phyloP scores from a whole-genome alignment of 2,329 filamentous ascomycete species.

The Rutstroemia sp. region DNA sequence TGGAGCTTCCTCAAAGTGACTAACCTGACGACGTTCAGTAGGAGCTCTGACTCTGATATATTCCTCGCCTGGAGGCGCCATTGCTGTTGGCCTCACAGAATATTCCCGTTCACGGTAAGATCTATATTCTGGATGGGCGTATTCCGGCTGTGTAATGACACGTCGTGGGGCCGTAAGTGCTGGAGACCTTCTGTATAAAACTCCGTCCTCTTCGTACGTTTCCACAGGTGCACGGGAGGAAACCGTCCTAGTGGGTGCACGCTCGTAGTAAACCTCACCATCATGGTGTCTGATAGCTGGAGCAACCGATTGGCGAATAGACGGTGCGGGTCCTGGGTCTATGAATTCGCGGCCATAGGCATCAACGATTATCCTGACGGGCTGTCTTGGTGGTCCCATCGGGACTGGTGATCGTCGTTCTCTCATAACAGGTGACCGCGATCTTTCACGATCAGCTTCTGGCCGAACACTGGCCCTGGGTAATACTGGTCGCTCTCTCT shows the following conservation, averaged over 20 bases:
- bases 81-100: constrained; percentile 38
- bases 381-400: constrained; percentile 41
- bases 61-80: constrained; percentile 23
- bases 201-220: constrained; percentile 25
- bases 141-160: constrained; percentile 57
- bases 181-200: constrained; percentile 44
- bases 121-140: constrained; percentile 39
- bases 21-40: constrained; percentile 22
- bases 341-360: constrained; percentile 77
- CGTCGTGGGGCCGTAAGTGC: constrained; percentile 43
- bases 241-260: constrained; percentile 30
- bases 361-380: constrained; percentile 69
- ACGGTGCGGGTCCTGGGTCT: constrained; percentile 41
- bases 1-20: constrained; percentile 39
- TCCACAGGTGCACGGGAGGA: constrained; percentile 23
- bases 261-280: constrained; percentile 61
- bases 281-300: constrained; percentile 34
- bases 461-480: constrained; percentile 43
- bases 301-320: constrained; percentile 46
- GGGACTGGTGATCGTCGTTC: constrained; percentile 37
- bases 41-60: constrained; percentile 40
- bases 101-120: constrained; percentile 52
- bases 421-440: constrained; percentile 40
- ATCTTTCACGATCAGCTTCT: constrained; percentile 40
- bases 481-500: constrained; percentile 29